A percentile compares a stretch with the other conserved stretches of the same genome.
Conservation (phyloP, 345 rosid species). For the Eucalyptus urophylla region DNA sequence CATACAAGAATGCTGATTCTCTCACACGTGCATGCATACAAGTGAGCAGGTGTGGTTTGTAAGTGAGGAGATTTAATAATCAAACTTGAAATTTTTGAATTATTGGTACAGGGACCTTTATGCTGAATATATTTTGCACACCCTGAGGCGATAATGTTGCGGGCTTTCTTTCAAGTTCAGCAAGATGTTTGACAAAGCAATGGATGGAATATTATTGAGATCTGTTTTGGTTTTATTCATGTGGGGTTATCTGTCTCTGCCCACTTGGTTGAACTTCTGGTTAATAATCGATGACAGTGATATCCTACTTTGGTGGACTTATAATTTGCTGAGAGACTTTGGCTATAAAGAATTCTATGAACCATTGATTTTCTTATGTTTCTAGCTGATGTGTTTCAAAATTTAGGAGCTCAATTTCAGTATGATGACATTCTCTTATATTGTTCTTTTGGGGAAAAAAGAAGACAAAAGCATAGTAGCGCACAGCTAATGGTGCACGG, state of each 20-base stretch:
- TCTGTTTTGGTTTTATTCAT: not conserved
- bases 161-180: not conserved
- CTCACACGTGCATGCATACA: not conserved
- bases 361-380: not conserved
- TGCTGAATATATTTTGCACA: slow-evolving; percentile 69
- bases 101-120: slow-evolving; percentile 70
- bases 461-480: not conserved
- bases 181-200: not conserved
- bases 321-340: not conserved
- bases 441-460: not conserved
- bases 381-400: not conserved
- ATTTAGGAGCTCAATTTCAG: not conserved
- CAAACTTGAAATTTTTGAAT: not conserved
- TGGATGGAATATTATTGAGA: not conserved
- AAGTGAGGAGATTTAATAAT: not conserved
- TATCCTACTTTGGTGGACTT: not conserved
- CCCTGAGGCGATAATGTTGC: slow-evolving; percentile 48
- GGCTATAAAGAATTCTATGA: not conserved
- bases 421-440: not conserved
- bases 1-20: not conserved
- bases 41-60: not conserved
- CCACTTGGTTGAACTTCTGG: not conserved
- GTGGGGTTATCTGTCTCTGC: not conserved
- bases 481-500: not conserved
- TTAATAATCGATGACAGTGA: not conserved